These are phyloP conservation scores for Pseudevernia furfuracea DNA, from an alignment of 495 filamentous ascomycete genomes.

Conservation along the genomic window DNA sequence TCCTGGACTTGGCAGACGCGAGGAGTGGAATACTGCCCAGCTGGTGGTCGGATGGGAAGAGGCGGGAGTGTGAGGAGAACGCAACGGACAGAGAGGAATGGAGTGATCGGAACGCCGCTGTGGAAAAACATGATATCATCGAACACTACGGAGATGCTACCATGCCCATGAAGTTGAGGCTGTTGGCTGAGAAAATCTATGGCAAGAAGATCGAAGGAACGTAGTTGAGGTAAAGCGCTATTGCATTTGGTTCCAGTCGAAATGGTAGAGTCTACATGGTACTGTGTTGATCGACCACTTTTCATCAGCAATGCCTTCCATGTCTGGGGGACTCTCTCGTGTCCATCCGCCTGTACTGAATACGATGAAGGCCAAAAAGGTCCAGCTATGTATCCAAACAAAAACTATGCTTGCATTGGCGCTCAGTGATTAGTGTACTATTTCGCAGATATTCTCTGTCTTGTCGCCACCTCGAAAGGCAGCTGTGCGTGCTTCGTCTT, in stretches of 20 bases:
- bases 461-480: not conserved
- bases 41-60: conserved; percentile 37
- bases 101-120: conserved; percentile 18
- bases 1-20: conserved; percentile 25
- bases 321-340: not conserved
- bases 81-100: conserved; percentile 25
- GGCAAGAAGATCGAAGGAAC: conserved; percentile 14
- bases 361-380: not conserved
- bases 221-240: not conserved
- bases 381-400: not conserved
- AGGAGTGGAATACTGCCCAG: conserved; percentile 30
- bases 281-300: not conserved
- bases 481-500: not conserved
- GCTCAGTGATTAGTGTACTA: not conserved
- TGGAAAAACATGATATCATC: conserved; percentile 34
- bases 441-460: too few species aligned
- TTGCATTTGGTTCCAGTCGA: not conserved
- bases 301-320: not conserved
- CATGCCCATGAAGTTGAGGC: conserved; percentile 40
- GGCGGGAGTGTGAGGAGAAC: conserved; percentile 26
- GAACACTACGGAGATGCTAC: conserved; percentile 34
- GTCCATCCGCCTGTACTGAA: not conserved
- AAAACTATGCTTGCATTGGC: not conserved
- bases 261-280: not conserved
- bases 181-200: conserved; percentile 30